Evolutionary conservation across 306 rosid genomes (phyloP), one percentile per base, ranked within the genome.

Genomic region (Echinosophora koreensis): DNA sequence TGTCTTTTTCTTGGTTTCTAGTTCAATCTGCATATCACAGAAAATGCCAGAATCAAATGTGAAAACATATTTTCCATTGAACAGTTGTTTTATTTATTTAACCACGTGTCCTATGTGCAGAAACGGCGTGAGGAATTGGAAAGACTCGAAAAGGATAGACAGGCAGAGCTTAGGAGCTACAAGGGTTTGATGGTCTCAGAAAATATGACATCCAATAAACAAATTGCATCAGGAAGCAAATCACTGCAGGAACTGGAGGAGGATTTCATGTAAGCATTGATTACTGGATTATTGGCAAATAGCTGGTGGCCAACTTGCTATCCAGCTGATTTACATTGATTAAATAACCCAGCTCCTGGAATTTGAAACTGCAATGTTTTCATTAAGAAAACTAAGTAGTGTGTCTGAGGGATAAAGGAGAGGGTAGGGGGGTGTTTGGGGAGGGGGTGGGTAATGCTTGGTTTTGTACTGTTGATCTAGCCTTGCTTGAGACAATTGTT

Each of bases 241-340:
- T 89, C 98, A 27, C 62, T 94, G 86, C 97, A 94, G 82, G 98
- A 92, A 84, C 81, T 94, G 81, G 98, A 94, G 83, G 98, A 94
- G 1, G 98, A 94, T 80, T 94, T 94, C 87, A 92, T 94, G 97
- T 94, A 81, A 92, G 76, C 82, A 83, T 80, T 58, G 66, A 58
- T 85, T 59, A 54, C 60, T 73, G 66, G 84, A 75, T 86, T 71
- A 41, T 59, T 64, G 64, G 63, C 70, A 77, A 66, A 84, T 59
- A 52, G 38, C 55, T 65, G 80, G 72, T 57, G 76, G 73, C 68
- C 80, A 80, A 44, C 52, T 41, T 76, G 47, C 85, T 54, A 46
- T 77, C 79, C 8, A 44, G 69, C 56, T 11, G 37, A 66, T 72
- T 73, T 56, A 66, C 22, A 54, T 69, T 67, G 78, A 60, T 52